These are phyloP conservation scores for Ehretia macrophylla DNA, from an alignment of 257 asterid genomes.

Conservation along the genomic window DNA sequence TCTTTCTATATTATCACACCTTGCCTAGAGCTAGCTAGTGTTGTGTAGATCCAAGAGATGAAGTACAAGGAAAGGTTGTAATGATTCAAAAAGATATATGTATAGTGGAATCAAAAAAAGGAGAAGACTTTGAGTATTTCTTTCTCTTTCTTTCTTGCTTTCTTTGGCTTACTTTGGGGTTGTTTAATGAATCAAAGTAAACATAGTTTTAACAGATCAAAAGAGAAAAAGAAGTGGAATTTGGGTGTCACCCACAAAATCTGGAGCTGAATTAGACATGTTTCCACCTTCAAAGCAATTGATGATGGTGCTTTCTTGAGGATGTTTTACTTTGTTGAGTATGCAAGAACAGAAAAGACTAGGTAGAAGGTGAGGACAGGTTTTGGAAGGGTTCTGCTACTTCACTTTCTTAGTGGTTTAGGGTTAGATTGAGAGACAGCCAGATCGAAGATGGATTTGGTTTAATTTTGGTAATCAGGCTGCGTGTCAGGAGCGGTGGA, in stretches of 20 bases:
- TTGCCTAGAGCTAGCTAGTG: not conserved
- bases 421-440: slow-evolving; percentile 21
- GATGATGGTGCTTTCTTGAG: not conserved
- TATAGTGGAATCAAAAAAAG: slow-evolving; percentile 16
- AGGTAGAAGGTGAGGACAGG: not conserved
- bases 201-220: slow-evolving; percentile 22
- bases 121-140: slow-evolving; percentile 22
- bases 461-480: slow-evolving; percentile 13
- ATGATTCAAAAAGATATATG: slow-evolving; percentile 29
- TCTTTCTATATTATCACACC: too few species aligned
- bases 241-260: slow-evolving; percentile 47
- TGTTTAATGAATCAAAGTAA: slow-evolving; percentile 30
- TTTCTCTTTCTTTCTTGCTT: slow-evolving; percentile 6
- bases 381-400: not conserved
- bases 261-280: slow-evolving; percentile 17
- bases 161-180: slow-evolving; percentile 10
- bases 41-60: slow-evolving; percentile 11
- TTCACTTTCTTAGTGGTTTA: slow-evolving; percentile 4
- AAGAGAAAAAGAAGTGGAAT: slow-evolving; percentile 25
- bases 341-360: not conserved
- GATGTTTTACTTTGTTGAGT: not conserved
- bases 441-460: slow-evolving; percentile 2
- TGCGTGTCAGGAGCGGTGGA: slow-evolving; percentile 26
- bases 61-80: slow-evolving; percentile 32
- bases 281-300: not conserved